phyloP scores from a whole-genome alignment of 225 moss, liverwort and hornwort species.

The Neckera pumila region DNA sequence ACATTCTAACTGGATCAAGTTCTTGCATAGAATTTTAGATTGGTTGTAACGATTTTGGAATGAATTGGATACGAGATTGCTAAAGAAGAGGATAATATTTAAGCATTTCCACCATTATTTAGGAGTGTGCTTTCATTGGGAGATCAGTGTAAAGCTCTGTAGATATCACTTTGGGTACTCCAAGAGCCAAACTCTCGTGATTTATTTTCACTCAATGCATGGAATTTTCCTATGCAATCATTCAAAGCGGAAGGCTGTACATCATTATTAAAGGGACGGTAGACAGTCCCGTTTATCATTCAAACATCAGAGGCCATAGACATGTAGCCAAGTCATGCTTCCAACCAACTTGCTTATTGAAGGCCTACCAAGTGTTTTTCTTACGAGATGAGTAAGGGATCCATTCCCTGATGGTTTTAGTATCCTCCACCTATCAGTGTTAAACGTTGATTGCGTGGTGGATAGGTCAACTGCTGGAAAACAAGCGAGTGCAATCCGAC shows the following conservation, averaged over 20 bases:
- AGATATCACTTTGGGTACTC: neutral
- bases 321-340: neutral
- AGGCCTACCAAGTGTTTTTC: neutral
- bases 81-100: neutral
- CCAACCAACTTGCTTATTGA: neutral
- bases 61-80: neutral
- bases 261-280: neutral
- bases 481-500: slow-evolving; percentile 6
- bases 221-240: neutral
- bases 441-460: neutral
- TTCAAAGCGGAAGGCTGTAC: neutral
- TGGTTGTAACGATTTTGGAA: neutral
- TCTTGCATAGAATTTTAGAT: neutral
- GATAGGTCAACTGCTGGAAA: slow-evolving; percentile 28
- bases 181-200: neutral
- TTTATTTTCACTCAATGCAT: neutral
- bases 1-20: neutral
- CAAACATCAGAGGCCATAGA: neutral
- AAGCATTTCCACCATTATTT: neutral
- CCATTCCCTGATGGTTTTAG: neutral
- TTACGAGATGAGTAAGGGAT: neutral
- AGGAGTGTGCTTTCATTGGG: neutral
- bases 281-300: neutral
- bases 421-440: neutral
- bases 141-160: neutral